Conservation (phyloP, 805 yeast genomes). For the Kuraishia capsulata region DNA sequence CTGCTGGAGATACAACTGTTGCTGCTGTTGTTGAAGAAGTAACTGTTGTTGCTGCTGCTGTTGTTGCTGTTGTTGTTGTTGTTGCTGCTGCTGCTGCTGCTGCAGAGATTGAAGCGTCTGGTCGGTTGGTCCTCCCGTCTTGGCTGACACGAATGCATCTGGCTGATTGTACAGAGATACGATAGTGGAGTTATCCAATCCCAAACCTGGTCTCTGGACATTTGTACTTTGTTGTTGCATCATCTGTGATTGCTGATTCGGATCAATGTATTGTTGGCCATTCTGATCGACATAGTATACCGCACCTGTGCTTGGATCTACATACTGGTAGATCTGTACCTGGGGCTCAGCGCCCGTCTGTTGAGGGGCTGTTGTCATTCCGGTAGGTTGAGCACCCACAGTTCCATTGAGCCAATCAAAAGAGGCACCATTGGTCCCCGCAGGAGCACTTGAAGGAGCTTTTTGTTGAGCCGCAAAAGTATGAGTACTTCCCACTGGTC, state of each 20-base stretch:
- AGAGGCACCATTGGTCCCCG: conserved; percentile 21
- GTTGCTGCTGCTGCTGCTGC: conserved; percentile 2
- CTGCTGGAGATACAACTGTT: conserved; percentile 6
- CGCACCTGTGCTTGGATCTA: conserved; percentile 65
- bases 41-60: conserved; percentile 1
- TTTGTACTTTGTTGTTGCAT: conserved; percentile 15
- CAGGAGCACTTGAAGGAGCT: conserved; percentile 22
- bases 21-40: neutral
- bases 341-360: conserved; percentile 15
- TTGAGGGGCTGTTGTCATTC: conserved; percentile 11
- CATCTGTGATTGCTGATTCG: conserved; percentile 26
- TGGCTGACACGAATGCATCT: conserved; percentile 7
- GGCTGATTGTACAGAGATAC: conserved; percentile 32
- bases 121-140: neutral
- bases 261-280: conserved; percentile 54
- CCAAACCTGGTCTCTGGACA: conserved; percentile 15
- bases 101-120: neutral
- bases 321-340: conserved; percentile 52
- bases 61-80: neutral
- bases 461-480: conserved; percentile 14
- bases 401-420: conserved; percentile 23
- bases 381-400: conserved; percentile 7
- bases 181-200: conserved; percentile 26
- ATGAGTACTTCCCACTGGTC: conserved; percentile 9
- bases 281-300: conserved; percentile 58